Base-by-base conservation (phyloP, 2,329 filamentous ascomycete genomes). In the Penicillium expansum region DNA sequence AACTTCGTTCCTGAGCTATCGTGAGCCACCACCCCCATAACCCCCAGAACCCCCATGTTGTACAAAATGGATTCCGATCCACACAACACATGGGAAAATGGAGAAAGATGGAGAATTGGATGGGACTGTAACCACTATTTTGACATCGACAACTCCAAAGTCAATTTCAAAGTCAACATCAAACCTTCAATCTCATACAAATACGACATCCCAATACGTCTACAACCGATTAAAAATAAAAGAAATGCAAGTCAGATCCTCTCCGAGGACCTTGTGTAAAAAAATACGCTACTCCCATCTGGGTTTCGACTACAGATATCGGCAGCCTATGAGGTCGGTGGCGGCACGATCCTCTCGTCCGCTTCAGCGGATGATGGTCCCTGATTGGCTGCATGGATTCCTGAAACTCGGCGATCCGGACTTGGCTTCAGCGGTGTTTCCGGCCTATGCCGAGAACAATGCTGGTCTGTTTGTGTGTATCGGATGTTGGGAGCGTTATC, bases 351-450 rank as follows among this genome's bases (percentile, higher is more conserved):
- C 56, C 62, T 62, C 62, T 66, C 49, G 16, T 57, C 56, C 52
- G 38, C 56, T 63, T 47, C 55, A 52, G 55, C 35, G 44, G 56
- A 44, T 58, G 45, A 52, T 54, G 39, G 35, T n/a, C 42, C 55
- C 39, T 66, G 63, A 62, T 68, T 71, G 67, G 62, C 56, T 56
- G 48, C 56, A 48, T 47, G 39, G 43, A 37, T 57, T 59, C 38
- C 62, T 68, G 68, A 67, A 70, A 71, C 65, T 66, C 45, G 65
- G 55, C 59, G 64, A 68, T 66, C 63, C 65, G 59, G 60, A 66
- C 63, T 65, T 60, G 57, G 59, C 54, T 61, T 57, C 48, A 42
- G 52, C 37, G 44, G 59, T 57, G 52, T 60, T 62, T 67, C 66
- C 66, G 66, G 60, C 32, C 52, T 61, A 52, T 63, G 59, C 64